These are phyloP conservation scores for Cryptosporidium muris DNA, from an alignment of 169 alveolate species.

Conservation along the genomic window DNA sequence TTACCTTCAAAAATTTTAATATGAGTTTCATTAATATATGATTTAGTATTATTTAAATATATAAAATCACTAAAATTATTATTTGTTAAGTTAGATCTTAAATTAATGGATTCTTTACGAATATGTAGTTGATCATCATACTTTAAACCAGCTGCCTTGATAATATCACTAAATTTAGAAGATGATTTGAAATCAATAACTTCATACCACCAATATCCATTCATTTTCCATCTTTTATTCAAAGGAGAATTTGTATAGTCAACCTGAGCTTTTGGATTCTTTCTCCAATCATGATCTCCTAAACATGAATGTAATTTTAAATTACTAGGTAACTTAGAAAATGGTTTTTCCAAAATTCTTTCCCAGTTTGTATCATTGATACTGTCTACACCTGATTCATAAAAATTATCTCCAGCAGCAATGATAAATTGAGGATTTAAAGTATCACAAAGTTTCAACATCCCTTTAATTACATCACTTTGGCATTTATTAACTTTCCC, in stretches of 20 bases:
- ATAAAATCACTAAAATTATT: neutral
- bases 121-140: neutral
- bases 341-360: slow-evolving; percentile 32
- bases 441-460: neutral
- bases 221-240: slow-evolving; percentile 48
- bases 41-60: too few relatives aligned
- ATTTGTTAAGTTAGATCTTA: neutral
- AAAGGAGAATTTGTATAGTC: slow-evolving; percentile 7
- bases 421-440: slow-evolving; percentile 45
- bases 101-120: slow-evolving; percentile 12
- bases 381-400: slow-evolving; percentile 31
- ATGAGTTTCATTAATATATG: too few relatives aligned
- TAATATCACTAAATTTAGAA: neutral
- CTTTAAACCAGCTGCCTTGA: neutral
- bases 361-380: slow-evolving; percentile 32
- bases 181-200: slow-evolving; percentile 3
- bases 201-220: slow-evolving; percentile 72
- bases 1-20: too few relatives aligned
- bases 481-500: slow-evolving; percentile 43
- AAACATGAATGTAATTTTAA: slow-evolving; percentile 62
- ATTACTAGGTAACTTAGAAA: neutral
- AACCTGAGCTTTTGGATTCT: slow-evolving; percentile 36
- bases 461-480: neutral
- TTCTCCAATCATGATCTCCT: slow-evolving; percentile 69
- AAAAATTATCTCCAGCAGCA: slow-evolving; percentile 59